Evolutionary conservation across 306 rosid species (phyloP).

Genomic region (Inga oerstediana): DNA sequence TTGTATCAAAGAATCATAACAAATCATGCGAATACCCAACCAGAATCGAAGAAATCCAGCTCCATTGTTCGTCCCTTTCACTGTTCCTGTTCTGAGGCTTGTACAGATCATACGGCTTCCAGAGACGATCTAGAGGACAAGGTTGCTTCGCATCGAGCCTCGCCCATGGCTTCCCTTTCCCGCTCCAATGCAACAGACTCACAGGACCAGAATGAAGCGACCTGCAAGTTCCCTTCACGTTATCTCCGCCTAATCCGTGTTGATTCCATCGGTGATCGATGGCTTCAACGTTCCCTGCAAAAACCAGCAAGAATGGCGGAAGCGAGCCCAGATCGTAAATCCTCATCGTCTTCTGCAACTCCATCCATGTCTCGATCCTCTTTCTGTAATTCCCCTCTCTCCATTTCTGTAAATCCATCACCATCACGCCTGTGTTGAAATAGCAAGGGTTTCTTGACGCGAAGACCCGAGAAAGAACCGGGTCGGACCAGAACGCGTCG

Average conservation of each 20-base stretch:
- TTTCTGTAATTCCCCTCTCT: conserved; percentile 49
- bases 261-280: conserved; percentile 73
- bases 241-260: conserved; percentile 72
- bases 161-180: conserved; percentile 80
- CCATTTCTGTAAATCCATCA: conserved; percentile 62
- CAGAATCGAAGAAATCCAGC: conserved; percentile 33
- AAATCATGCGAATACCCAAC: conserved; percentile 39
- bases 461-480: conserved; percentile 58
- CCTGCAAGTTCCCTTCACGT: conserved; percentile 67
- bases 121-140: conserved; percentile 57
- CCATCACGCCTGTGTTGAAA: conserved; percentile 76
- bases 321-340: conserved; percentile 69
- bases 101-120: conserved; percentile 70
- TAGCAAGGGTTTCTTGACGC: conserved; percentile 51
- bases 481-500: conserved; percentile 67
- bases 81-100: conserved; percentile 19
- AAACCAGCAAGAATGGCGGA: conserved; percentile 61
- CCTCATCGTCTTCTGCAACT: conserved; percentile 50
- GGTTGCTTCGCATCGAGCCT: conserved; percentile 56
- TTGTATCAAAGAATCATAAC: conserved; percentile 30
- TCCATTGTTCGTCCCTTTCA: conserved; percentile 21
- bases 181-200: conserved; percentile 72
- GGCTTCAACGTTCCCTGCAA: conserved; percentile 63
- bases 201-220: conserved; percentile 71
- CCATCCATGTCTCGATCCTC: conserved; percentile 71